Conservation (phyloP, 2,329 filamentous ascomycete genomes). For the Tolypocladium cylindrosporum region DNA sequence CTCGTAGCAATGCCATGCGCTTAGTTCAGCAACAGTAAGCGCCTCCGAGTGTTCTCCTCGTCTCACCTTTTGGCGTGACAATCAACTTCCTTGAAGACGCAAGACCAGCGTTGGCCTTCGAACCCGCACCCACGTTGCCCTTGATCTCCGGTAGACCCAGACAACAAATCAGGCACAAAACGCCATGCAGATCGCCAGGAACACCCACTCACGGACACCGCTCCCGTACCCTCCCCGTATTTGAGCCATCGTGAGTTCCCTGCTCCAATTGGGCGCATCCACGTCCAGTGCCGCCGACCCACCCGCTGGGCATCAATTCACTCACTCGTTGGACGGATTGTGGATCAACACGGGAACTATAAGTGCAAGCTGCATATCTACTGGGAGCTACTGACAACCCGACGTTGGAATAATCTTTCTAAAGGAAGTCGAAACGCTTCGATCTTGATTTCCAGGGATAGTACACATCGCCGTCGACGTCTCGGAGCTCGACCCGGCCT, state of each 20-base stretch:
- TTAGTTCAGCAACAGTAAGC: neutral
- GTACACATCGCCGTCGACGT: neutral
- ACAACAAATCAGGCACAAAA: neutral
- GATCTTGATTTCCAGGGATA: neutral
- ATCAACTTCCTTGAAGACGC: neutral
- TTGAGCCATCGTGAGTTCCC: neutral
- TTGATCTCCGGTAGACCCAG: neutral
- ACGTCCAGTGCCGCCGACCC: conserved; percentile 13
- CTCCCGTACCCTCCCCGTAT: neutral
- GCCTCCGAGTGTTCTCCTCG: neutral
- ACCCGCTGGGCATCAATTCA: conserved; percentile 16
- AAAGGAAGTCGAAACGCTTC: neutral
- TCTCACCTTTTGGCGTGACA: neutral
- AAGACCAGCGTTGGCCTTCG: too few relatives aligned
- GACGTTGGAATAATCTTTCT: too few relatives aligned
- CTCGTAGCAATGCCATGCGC: neutral
- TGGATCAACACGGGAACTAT: neutral
- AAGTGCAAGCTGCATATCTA: neutral
- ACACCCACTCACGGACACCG: neutral
- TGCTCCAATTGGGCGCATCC: conserved; percentile 15
- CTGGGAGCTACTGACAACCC: neutral
- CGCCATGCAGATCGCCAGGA: neutral
- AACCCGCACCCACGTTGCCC: too few relatives aligned
- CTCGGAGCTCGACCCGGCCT: neutral
- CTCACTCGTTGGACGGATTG: neutral